Evolutionary conservation across 805 yeast genomes (phyloP).

Genomic region (Yarrowia sp.): DNA sequence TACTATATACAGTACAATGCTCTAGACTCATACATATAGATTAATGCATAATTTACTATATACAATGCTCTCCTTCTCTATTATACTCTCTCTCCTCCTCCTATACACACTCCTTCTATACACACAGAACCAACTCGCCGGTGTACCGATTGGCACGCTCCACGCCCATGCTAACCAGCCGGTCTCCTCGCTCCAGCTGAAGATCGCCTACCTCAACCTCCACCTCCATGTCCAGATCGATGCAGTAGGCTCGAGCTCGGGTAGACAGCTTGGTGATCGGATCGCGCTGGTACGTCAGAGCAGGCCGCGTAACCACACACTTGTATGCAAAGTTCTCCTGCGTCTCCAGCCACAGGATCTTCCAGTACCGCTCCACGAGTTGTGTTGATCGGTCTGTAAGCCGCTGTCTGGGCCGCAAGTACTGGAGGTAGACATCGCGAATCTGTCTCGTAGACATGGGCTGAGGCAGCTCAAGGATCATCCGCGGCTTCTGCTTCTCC

Average conservation of each 20-base stretch:
- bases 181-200: constrained; percentile 45
- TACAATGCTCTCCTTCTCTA: constrained; percentile 6
- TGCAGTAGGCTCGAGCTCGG: constrained; percentile 48
- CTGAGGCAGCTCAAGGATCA: constrained; percentile 15
- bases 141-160: constrained; percentile 44
- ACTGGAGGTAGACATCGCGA: not conserved
- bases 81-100: not conserved
- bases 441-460: not conserved
- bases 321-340: constrained; percentile 11
- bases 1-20: no score
- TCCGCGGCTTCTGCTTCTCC: not conserved
- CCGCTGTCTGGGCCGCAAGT: constrained; percentile 5
- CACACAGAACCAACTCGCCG: constrained; percentile 44
- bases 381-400: not conserved
- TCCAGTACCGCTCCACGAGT: constrained; percentile 13
- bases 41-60: not conserved
- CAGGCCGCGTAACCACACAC: constrained; percentile 21
- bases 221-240: constrained; percentile 48
- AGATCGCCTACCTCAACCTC: constrained; percentile 40
- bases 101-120: constrained; percentile 28
- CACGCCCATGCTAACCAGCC: constrained; percentile 47
- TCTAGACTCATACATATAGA: not conserved
- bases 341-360: constrained; percentile 11
- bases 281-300: constrained; percentile 4
- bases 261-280: constrained; percentile 1